Conservation (phyloP, 208 protist genomes). For the Trypanosoma vivax region DNA sequence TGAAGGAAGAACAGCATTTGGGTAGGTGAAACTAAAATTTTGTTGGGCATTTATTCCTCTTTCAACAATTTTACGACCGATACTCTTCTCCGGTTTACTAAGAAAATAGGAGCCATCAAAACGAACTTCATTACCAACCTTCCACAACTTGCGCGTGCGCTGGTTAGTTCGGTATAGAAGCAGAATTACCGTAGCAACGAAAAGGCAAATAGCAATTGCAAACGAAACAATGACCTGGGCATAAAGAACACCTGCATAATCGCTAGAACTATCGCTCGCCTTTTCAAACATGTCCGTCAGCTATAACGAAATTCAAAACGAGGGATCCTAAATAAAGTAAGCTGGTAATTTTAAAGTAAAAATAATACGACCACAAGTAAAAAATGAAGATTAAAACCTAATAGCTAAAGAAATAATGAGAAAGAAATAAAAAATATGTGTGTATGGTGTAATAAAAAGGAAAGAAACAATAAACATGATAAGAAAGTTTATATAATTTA, state of each 20-base stretch:
- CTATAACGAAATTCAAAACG: background rate
- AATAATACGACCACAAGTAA: conserved; percentile 6
- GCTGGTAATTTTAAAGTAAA: background rate
- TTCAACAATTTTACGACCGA: conserved; percentile 56
- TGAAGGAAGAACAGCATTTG: conserved; percentile 50
- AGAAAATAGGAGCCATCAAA: conserved; percentile 78
- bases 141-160: conserved; percentile 39
- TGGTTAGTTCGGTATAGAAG: conserved; percentile 50
- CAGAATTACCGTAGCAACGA: conserved; percentile 51
- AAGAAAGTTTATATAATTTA: background rate
- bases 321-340: too few relatives aligned
- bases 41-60: conserved; percentile 56
- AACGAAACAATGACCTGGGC: conserved; percentile 72
- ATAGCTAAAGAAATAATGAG: background rate
- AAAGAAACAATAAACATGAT: background rate
- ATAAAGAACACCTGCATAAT: conserved; percentile 46
- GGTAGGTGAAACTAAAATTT: conserved; percentile 50
- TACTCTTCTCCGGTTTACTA: conserved; percentile 33
- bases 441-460: background rate
- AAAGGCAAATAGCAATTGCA: conserved; percentile 51
- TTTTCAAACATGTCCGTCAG: background rate
- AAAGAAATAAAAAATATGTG: conserved; percentile 2
- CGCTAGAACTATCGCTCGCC: too few relatives aligned
- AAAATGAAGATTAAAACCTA: background rate
- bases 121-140: conserved; percentile 56